These are phyloP conservation scores for Colletotrichum spinosum DNA, from an alignment of 2,329 filamentous ascomycete genomes.

Conservation along the genomic window DNA sequence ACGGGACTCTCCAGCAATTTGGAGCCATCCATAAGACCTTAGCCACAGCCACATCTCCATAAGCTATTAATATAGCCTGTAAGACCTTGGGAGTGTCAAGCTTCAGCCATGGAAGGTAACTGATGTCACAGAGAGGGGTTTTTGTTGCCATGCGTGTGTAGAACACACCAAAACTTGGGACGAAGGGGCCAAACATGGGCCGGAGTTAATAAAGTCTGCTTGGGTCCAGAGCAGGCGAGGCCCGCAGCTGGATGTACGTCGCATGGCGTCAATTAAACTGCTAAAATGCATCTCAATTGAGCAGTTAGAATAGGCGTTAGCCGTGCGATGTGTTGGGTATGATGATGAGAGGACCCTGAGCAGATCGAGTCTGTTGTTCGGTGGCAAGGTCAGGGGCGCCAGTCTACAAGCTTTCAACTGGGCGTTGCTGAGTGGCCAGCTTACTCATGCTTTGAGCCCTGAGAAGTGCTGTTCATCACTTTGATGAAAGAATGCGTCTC, in stretches of 20 bases:
- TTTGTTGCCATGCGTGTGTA: not conserved
- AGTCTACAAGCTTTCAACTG: not conserved
- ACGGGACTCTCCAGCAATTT: too few relatives aligned
- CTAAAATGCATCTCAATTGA: slow-evolving; percentile 5
- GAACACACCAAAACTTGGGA: slow-evolving; percentile 16
- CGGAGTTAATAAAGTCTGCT: slow-evolving; percentile 15
- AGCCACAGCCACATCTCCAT: too few relatives aligned
- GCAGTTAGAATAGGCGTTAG: slow-evolving; percentile 12
- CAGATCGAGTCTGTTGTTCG: not conserved
- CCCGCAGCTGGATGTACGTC: slow-evolving; percentile 12
- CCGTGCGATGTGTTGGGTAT: slow-evolving; percentile 23
- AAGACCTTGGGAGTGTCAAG: slow-evolving; percentile 20
- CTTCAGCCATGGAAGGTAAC: slow-evolving; percentile 5
- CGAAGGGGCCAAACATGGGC: slow-evolving; percentile 23
- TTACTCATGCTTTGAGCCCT: slow-evolving; percentile 21
- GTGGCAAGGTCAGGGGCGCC: slow-evolving; percentile 28
- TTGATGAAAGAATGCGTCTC: too few relatives aligned
- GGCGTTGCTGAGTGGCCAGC: not conserved
- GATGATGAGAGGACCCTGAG: slow-evolving; percentile 8
- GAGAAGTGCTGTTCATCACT: too few relatives aligned
- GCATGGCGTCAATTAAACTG: slow-evolving; percentile 19
- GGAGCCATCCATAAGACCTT: too few relatives aligned
- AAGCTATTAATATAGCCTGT: slow-evolving; percentile 16
- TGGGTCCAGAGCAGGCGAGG: slow-evolving; percentile 31
- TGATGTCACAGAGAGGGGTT: not conserved